Evolutionary conservation across 495 filamentous ascomycete genomes (phyloP), one percentile per base, ranked within the genome.

Genomic region (Astrothelium macrocarpum): DNA sequence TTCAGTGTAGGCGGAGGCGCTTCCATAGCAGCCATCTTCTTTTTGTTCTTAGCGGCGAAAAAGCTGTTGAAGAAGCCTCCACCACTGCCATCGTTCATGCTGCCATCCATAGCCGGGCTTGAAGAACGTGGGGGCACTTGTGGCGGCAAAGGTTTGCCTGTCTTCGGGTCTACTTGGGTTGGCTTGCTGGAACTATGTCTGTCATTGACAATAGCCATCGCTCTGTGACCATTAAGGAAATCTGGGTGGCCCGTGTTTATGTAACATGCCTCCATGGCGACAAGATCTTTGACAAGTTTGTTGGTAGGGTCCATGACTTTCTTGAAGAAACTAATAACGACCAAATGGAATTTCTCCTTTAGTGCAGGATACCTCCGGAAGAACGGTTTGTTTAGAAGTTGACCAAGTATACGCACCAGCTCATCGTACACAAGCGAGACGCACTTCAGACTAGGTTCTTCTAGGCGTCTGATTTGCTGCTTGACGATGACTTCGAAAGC

Each of bases 11-110:
- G 85, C 66, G 94, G 94, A 32, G 95, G 95, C 42, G 95, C 79
- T 70, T 97, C 95, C 95, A 97, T 97, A 63, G 93, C 91, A 26
- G 95, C 95, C 83, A 96, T 91, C 86, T 96, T 97, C 87, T 97
- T 99, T 84, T 97, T 99, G 75, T 97, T 97, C 83, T 96, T 97
- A 62, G 86, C 88, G 5, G 92, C 91, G 76, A 95, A 97, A 82
- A 97, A 97, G 73, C 89, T 93, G 64, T 93, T 92, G 74, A 97
- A 97, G 81, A 97, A 99, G 61, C 91, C 90, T 59, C 82, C 76
- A 16, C 59, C 53, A 20, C 61, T 66, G 18, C 53, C 29, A 7
- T 45, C 60, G 11, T 61, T 62, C 69, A 85, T 82, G 45, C 77
- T 76, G 46, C 85, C 83, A 42, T 70, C 72, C 36, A 82, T 64